A percentile compares a stretch with the other conserved stretches of the same genome.
Conservation (phyloP, 257 asterid species). For the Solanum medicagineum region DNA sequence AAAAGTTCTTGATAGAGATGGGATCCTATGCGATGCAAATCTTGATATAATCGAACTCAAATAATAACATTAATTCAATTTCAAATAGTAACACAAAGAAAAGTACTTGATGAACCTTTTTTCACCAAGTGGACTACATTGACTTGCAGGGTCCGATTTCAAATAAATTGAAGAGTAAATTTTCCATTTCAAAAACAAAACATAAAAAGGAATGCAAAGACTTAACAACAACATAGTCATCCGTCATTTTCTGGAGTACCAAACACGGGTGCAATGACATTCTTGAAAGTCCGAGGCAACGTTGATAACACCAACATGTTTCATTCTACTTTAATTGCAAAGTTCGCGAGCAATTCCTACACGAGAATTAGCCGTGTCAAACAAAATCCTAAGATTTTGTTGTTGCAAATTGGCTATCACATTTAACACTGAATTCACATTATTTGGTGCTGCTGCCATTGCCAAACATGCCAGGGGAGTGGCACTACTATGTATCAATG, state of each 20-base stretch:
- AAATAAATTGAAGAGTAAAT: neutral
- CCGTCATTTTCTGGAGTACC: neutral
- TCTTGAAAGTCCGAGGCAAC: neutral
- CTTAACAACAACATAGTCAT: neutral
- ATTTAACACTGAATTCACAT: constrained; percentile 64
- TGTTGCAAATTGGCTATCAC: constrained; percentile 82
- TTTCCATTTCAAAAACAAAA: neutral
- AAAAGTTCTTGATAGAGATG: no score
- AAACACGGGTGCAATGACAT: neutral
- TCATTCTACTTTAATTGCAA: constrained; percentile 24
- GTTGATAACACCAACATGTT: neutral
- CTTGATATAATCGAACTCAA: no score
- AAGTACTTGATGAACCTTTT: neutral
- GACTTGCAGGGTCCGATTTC: neutral
- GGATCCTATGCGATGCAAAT: no score
- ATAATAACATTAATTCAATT: neutral
- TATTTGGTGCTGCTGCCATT: constrained; percentile 58
- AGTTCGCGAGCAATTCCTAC: constrained; percentile 62
- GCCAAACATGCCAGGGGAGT: constrained; percentile 69
- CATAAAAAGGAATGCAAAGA: neutral
- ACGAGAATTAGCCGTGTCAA: constrained; percentile 57
- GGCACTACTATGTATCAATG: constrained; percentile 42
- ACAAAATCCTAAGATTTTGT: constrained; percentile 69
- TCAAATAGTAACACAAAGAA: neutral
- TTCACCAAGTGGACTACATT: neutral